Evolutionary conservation across 495 filamentous ascomycete species (phyloP).

Genomic region (Glonium stellatum): DNA sequence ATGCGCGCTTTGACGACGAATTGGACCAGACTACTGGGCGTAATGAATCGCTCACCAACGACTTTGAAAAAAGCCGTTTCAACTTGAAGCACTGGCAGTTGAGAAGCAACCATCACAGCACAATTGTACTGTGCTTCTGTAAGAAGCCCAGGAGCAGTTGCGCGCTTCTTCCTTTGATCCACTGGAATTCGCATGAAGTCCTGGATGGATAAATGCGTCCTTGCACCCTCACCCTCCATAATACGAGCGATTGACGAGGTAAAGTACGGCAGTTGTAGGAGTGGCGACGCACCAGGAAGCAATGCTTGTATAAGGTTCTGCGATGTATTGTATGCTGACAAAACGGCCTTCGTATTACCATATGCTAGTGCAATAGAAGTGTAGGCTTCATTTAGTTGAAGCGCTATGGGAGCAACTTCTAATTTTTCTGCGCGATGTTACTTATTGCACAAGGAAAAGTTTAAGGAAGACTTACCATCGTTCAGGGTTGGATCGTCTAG

Average conservation of each 20-base stretch:
- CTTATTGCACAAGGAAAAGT: not conserved
- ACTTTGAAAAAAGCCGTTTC: conserved; percentile 98
- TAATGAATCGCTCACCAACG: conserved; percentile 83
- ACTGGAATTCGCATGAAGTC: conserved; percentile 80
- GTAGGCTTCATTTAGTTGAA: conserved; percentile 78
- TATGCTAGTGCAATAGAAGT: conserved; percentile 80
- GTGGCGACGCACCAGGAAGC: conserved; percentile 71
- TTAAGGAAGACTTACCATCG: conserved; percentile 51
- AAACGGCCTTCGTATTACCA: conserved; percentile 70
- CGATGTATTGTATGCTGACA: conserved; percentile 72
- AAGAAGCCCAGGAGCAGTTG: conserved; percentile 62
- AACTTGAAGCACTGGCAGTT: conserved; percentile 75
- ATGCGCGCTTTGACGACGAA: conserved; percentile 94
- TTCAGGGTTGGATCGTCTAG: conserved; percentile 64
- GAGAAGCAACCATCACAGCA: conserved; percentile 66
- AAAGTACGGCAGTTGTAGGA: conserved; percentile 87
- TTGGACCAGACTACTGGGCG: conserved; percentile 85
- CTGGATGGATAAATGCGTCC: conserved; percentile 71
- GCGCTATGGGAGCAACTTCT: conserved; percentile 78
- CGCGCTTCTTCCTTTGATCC: conserved; percentile 59
- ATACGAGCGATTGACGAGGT: conserved; percentile 65
- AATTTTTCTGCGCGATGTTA: conserved; percentile 48
- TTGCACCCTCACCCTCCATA: conserved; percentile 65
- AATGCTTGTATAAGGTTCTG: conserved; percentile 88
- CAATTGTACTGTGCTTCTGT: conserved; percentile 68